A percentile compares a stretch with the other conserved stretches of the same genome.
Conservation (phyloP, 2,329 filamentous ascomycete species). For the Ceratocystis variospora region DNA sequence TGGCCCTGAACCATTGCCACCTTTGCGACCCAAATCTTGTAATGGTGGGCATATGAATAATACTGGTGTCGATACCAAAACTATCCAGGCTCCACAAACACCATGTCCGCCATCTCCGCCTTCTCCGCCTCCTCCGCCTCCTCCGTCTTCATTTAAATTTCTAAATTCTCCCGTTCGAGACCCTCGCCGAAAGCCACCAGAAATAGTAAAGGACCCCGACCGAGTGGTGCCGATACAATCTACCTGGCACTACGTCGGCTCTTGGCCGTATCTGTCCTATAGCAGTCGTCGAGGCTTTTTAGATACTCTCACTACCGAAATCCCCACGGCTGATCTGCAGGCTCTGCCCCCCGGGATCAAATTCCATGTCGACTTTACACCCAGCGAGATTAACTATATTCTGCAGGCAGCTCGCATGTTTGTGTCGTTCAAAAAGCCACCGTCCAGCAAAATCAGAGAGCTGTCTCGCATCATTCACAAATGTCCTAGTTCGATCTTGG, state of each 20-base stretch:
- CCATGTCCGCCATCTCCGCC: no score
- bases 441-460: slow-evolving; percentile 18
- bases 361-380: slow-evolving; percentile 34
- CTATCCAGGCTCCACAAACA: no score
- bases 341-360: neutral
- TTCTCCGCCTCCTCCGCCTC: no score
- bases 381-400: slow-evolving; percentile 27
- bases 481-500: slow-evolving; percentile 7
- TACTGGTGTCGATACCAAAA: neutral
- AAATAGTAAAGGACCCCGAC: neutral
- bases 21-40: no score
- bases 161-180: neutral
- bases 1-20: neutral
- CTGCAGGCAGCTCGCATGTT: slow-evolving; percentile 16
- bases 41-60: neutral
- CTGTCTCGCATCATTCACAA: slow-evolving; percentile 20
- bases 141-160: neutral
- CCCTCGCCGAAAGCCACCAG: neutral
- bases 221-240: neutral
- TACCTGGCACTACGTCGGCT: neutral
- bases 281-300: neutral
- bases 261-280: slow-evolving; percentile 9
- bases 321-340: neutral
- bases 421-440: slow-evolving; percentile 12
- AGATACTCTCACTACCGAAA: neutral